These are phyloP conservation scores for Tripterygium wilfordii DNA, from an alignment of 177 flowering plant species.

Conservation along the genomic window DNA sequence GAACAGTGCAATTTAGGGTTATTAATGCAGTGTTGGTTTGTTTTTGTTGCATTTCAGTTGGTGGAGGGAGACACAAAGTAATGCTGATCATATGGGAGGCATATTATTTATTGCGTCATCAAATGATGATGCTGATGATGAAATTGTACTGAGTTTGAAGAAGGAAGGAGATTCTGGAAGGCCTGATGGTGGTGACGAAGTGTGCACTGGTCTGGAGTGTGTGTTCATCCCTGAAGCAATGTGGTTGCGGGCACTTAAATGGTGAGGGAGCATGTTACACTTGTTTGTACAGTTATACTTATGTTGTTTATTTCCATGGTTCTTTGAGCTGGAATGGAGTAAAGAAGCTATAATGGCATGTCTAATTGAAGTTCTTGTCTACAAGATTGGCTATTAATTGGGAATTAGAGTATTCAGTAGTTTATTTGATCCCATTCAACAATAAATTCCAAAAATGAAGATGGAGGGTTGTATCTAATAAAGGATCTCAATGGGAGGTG, in stretches of 20 bases:
- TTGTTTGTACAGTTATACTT: not conserved
- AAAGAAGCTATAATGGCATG: no score
- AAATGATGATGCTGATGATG: conserved; percentile 7
- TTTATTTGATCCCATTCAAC: no score
- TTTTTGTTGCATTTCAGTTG: conserved; percentile 26
- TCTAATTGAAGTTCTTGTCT: no score
- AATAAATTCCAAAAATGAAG: no score
- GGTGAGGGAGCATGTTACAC: conserved; percentile 22
- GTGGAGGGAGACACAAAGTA: conserved; percentile 27
- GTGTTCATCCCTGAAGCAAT: conserved; percentile 30
- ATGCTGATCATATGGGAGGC: conserved; percentile 9
- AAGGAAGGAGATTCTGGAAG: conserved; percentile 9
- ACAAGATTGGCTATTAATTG: no score
- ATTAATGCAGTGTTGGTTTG: not conserved
- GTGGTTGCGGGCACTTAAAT: conserved; percentile 38
- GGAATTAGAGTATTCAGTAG: no score
- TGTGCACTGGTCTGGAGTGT: conserved; percentile 15
- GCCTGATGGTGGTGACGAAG: conserved; percentile 13
- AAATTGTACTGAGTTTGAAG: conserved; percentile 27
- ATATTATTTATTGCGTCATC: conserved; percentile 19
- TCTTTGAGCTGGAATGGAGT: no score
- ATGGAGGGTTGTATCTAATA: no score
- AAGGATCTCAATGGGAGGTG: no score
- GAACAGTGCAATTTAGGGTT: not conserved
- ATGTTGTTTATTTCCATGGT: no score